A percentile compares a stretch with the other conserved stretches of the same genome.
Evolutionary conservation across 129 eudicot genomes (phyloP).

Genomic region (Flaveria robusta): DNA sequence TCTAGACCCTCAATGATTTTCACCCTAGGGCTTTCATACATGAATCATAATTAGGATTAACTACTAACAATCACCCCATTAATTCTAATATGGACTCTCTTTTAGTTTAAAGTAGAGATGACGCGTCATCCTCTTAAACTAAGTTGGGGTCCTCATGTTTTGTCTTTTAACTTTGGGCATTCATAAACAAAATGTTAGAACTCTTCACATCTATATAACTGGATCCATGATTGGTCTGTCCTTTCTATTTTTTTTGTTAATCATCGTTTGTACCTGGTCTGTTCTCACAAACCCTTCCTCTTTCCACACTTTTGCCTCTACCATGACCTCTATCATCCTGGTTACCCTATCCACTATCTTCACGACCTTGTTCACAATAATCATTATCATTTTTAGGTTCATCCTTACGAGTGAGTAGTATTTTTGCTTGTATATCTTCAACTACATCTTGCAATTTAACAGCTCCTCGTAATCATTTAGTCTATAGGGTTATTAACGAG

Average conservation of each 20-base stretch:
- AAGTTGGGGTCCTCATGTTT: no score
- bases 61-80: no score
- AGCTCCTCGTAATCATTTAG: no score
- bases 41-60: no score
- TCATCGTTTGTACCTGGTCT: neutral
- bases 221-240: neutral
- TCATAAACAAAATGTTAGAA: neutral
- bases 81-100: no score
- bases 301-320: neutral
- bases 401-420: no score
- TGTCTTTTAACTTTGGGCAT: neutral
- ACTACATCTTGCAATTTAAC: no score
- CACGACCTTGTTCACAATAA: neutral
- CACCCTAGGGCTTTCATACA: no score
- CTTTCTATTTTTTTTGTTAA: neutral
- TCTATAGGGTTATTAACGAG: no score
- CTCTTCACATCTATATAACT: neutral
- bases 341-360: neutral
- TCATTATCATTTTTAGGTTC: neutral
- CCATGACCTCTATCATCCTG: neutral
- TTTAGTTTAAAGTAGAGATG: no score
- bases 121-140: neutral
- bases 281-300: neutral
- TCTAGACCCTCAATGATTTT: no score
- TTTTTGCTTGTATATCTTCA: no score